Base-by-base conservation (phyloP, 352 stramenopile genomes). In the Phytophthora lateralis region DNA sequence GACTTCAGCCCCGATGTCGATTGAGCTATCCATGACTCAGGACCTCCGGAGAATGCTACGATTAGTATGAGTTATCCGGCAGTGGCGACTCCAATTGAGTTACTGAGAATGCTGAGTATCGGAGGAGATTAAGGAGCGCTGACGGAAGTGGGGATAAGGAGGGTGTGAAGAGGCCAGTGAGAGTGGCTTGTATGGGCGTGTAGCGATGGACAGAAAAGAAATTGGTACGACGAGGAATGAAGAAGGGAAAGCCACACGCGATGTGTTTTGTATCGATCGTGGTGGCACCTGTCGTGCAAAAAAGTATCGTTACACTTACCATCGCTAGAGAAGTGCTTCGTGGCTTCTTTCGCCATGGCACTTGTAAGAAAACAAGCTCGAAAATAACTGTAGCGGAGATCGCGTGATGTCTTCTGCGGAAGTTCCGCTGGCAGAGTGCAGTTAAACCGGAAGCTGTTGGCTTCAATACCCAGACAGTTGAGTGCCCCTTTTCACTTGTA, bases 21-120 rank as follows among this genome's bases (percentile, higher is more conserved):
- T 84, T 18, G 85, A 93, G 65, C 59, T 84, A 38, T 88, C 80
- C 20, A 91, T 93, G 85, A 93, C 85, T 57, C 77, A 90, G 50
- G 82, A 91, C 39, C 66, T 93, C 54, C 72, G 82, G 43, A 77
- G 80, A 38, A 85, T 93, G 21, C 21, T 24, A 24, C 21, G 21
- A 24, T 24, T 24, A 24, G 21, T 24, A 24, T 24, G 21, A 24
- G 21, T 24, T 24, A 24, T 24, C 21, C 21, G 21, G 21, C 1
- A 24, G 21, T 24, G 21, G 1, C 21, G 21, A 24, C 21, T 24
- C 21, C 21, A 24, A 24, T 24, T 24, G 21, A 24, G 21, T 3
- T 24, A 24, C 1, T 24, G 43, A 77, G 80, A 38, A 85, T 30
- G 85, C 76, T 93, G 42, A 93, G 91, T 73, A 93, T 91, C 50